Conservation (phyloP, 129 eudicot species). For the Rutidosis leptorrhynchoides region DNA sequence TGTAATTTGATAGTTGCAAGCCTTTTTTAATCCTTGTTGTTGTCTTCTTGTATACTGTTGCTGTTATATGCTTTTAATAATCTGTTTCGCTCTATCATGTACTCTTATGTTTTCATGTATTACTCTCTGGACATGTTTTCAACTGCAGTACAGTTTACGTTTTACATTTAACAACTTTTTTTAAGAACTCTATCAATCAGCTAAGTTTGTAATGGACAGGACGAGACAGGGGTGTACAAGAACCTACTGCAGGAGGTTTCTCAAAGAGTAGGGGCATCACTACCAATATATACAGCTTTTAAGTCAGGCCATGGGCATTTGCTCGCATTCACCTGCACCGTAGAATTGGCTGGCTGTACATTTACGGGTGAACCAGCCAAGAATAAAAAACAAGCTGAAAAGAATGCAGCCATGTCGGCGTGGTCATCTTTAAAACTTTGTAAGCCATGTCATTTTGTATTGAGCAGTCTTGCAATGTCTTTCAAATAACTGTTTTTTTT, state of each 20-base stretch:
- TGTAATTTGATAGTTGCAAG: background rate
- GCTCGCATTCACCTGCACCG: constrained; percentile 83
- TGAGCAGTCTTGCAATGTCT: constrained; percentile 3
- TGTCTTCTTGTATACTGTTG: background rate
- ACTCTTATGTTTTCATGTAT: background rate
- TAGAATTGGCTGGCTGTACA: constrained; percentile 80
- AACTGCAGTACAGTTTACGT: background rate
- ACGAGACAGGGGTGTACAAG: constrained; percentile 95
- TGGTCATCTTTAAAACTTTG: constrained; percentile 84
- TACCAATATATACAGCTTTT: constrained; percentile 75
- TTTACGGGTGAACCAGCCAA: constrained; percentile 95
- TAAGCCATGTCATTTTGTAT: constrained; percentile 30
- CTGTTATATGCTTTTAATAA: background rate
- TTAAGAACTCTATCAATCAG: background rate
- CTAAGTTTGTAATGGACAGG: constrained; percentile 43
- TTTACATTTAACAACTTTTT: background rate
- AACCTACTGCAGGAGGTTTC: constrained; percentile 97
- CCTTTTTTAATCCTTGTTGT: background rate
- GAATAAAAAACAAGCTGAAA: constrained; percentile 97
- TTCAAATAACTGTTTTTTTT: constrained; percentile 13
- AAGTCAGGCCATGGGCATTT: constrained; percentile 83
- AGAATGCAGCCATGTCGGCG: constrained; percentile 98
- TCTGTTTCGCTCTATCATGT: background rate
- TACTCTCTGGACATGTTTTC: background rate
- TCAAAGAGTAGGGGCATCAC: constrained; percentile 89